Evolutionary conservation across 139 green algal genomes (phyloP).

Genomic region (Tetradesmus lagerheimii): DNA sequence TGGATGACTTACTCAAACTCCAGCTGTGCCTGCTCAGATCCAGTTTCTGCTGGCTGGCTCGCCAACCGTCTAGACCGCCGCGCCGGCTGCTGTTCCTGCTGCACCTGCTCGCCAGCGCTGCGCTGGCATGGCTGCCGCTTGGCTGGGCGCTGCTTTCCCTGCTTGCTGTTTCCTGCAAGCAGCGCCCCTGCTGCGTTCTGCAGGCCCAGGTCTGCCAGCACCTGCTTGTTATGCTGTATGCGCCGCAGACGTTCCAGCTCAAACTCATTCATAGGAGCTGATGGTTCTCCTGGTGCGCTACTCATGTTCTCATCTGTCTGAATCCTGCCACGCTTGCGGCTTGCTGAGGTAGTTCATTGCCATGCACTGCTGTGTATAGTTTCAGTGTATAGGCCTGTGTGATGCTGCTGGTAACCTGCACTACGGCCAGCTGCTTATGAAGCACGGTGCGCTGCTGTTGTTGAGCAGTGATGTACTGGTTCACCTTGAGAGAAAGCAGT

Average conservation of each 20-base stretch:
- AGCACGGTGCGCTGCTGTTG: not conserved
- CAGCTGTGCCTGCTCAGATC: not conserved
- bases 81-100: not conserved
- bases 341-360: not conserved
- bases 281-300: not conserved
- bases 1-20: not conserved
- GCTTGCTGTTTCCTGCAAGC: not conserved
- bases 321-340: not conserved
- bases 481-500: no score
- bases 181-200: not conserved
- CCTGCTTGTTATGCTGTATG: constrained; percentile 33
- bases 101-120: not conserved
- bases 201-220: constrained; percentile 17
- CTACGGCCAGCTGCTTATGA: not conserved
- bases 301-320: not conserved
- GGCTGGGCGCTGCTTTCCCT: not conserved
- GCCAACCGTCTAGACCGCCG: constrained; percentile 21
- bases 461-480: not conserved
- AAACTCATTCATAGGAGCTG: not conserved
- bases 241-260: constrained; percentile 19
- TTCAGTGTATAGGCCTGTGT: no score
- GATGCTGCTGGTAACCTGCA: not conserved
- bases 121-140: not conserved
- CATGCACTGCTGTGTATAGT: not conserved
- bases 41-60: not conserved